Base-by-base conservation (phyloP, 306 rosid genomes). In the Rubus idaeus region DNA sequence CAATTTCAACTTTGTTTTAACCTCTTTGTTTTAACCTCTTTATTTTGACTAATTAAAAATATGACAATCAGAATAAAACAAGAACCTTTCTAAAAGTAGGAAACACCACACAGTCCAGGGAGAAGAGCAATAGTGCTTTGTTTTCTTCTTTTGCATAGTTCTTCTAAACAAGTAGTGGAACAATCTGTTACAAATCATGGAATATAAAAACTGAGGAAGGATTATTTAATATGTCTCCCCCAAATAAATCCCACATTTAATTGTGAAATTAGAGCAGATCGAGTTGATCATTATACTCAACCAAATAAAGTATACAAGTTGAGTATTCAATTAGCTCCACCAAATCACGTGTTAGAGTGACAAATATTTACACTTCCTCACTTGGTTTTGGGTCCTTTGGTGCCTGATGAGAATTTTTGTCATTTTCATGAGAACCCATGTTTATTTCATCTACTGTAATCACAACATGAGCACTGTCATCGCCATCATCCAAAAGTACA, bases 381-480 rank as follows among this genome's bases (percentile, higher is more conserved):
- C 63, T 71, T 44, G 81, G 64, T 60, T 80, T 79, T 75, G 67
- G 73, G 2, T 47, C 56, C 68, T 81, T 76, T 75, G 56, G 72
- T 8, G 70, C 42, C 64, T 35, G 68, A 14, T 68, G 68, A 78
- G 73, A 20, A 16, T 61, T 75, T 61, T 26, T 26, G 10, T 76
- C 69, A 67, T 77, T 80, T n/a, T 80, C 86, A 1, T 72, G 70
- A 0, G 88, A 82, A 14, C 78, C 77, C 30, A 41, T 53, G 18
- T 61, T 47, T 20, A 23, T 74, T 30, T 73, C 93, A n/a, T 40
- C 75, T 41, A 92, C 79, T 11, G 58, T 87, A 52, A 92, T 88
- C 78, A 71, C 80, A 74, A 89, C 86, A 60, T 86, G 93, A 30
- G 73, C 77, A 63, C 30, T 61, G 1, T 79, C 83, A 77, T 40